A percentile compares a stretch with the other conserved stretches of the same genome.
Evolutionary conservation across 192 early-diverging fungal genomes (phyloP).

Genomic region (Coemansia sp.): DNA sequence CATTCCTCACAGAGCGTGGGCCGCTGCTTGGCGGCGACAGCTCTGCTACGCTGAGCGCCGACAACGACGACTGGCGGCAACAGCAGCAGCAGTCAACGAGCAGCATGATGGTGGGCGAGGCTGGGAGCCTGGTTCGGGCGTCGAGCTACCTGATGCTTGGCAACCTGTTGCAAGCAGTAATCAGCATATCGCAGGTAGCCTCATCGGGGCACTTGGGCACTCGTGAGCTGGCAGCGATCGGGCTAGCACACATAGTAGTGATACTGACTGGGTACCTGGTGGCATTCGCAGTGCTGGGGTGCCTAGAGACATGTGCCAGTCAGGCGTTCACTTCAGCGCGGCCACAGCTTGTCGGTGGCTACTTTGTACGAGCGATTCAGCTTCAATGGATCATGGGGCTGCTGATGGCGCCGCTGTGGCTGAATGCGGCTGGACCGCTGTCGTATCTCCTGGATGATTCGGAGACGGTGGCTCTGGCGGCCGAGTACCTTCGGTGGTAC

Average conservation of each 20-base stretch:
- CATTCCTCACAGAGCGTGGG: slow-evolving; percentile 8
- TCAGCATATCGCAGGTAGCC: slow-evolving; percentile 65
- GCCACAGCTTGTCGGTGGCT: slow-evolving; percentile 45
- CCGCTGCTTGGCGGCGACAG: slow-evolving; percentile 15
- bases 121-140: slow-evolving; percentile 11
- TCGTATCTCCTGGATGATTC: slow-evolving; percentile 15
- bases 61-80: background rate
- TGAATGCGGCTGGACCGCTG: slow-evolving; percentile 18
- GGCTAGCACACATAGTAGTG: slow-evolving; percentile 71
- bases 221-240: slow-evolving; percentile 65
- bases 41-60: slow-evolving; percentile 2
- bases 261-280: slow-evolving; percentile 70
- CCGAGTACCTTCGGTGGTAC: slow-evolving; percentile 46
- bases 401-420: slow-evolving; percentile 39
- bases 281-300: slow-evolving; percentile 66
- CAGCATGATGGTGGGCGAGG: slow-evolving; percentile 14
- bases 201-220: slow-evolving; percentile 64
- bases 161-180: slow-evolving; percentile 60
- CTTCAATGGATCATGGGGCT: slow-evolving; percentile 38
- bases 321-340: slow-evolving; percentile 60
- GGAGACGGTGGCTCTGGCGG: slow-evolving; percentile 10
- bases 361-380: slow-evolving; percentile 41
- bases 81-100: slow-evolving; percentile 10
- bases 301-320: slow-evolving; percentile 73
- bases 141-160: slow-evolving; percentile 57